Evolutionary conservation across 1,139 yeast genomes (phyloP).

Genomic region (Suhomyces terraborum): DNA sequence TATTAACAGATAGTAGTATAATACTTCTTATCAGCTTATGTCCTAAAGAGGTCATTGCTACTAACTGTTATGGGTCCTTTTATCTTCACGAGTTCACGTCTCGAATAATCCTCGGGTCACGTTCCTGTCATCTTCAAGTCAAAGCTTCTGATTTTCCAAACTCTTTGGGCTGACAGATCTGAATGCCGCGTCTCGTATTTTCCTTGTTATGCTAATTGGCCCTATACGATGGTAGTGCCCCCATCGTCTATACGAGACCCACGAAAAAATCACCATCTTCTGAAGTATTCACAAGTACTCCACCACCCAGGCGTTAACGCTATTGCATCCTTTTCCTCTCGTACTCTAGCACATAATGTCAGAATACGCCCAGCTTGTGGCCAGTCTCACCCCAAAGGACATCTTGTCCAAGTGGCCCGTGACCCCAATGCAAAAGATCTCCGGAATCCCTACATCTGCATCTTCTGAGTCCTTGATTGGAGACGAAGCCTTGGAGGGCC

Average conservation of each 20-base stretch:
- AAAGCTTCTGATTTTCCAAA: too few relatives aligned
- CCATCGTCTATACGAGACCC: constrained; percentile 1
- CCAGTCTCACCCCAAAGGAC: constrained; percentile 46
- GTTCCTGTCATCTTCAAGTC: too few relatives aligned
- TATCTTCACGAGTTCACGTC: too few relatives aligned
- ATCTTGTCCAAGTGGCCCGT: constrained; percentile 63
- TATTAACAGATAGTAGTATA: too few relatives aligned
- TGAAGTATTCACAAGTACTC: not conserved
- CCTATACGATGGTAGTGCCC: constrained; percentile 5
- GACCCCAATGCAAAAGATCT: constrained; percentile 50
- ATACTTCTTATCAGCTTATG: too few relatives aligned
- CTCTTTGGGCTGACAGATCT: not conserved
- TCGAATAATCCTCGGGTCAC: too few relatives aligned
- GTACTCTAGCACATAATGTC: constrained; percentile 18
- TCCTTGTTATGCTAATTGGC: not conserved
- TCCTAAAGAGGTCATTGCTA: too few relatives aligned
- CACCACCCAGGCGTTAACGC: too few relatives aligned
- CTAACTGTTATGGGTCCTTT: too few relatives aligned
- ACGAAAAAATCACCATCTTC: constrained; percentile 1
- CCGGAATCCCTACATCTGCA: constrained; percentile 46
- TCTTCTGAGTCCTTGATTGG: constrained; percentile 23
- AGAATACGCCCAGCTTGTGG: constrained; percentile 55
- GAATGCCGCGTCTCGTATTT: not conserved
- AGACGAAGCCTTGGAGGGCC: constrained; percentile 65
- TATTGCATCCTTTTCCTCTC: not conserved